These are phyloP conservation scores for Neurospora cerealis DNA, from an alignment of 495 filamentous ascomycete species.

Conservation along the genomic window DNA sequence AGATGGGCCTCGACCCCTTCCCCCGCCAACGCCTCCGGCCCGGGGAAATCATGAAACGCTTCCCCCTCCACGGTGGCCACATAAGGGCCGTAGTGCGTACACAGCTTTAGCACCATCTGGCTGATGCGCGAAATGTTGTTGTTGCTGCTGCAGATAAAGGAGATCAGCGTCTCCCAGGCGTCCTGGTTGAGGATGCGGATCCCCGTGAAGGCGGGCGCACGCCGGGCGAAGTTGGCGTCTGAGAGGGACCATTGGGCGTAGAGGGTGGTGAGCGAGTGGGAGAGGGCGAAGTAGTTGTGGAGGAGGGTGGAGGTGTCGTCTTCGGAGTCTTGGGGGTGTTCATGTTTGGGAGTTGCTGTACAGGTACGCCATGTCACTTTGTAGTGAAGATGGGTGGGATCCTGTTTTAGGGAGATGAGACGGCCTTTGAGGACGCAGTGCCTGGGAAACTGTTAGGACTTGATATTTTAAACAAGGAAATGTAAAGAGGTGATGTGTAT, in stretches of 20 bases:
- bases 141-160: slow-evolving; percentile 97
- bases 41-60: slow-evolving; percentile 80
- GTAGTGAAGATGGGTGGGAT: slow-evolving; percentile 71
- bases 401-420: slow-evolving; percentile 76
- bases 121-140: slow-evolving; percentile 95
- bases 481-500: neutral
- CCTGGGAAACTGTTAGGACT: slow-evolving; percentile 30
- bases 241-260: slow-evolving; percentile 81
- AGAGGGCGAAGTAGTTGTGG: slow-evolving; percentile 73
- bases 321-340: slow-evolving; percentile 9
- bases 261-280: slow-evolving; percentile 57
- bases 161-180: slow-evolving; percentile 88
- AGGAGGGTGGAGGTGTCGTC: slow-evolving; percentile 62
- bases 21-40: slow-evolving; percentile 57
- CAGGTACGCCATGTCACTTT: slow-evolving; percentile 48
- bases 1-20: slow-evolving; percentile 66
- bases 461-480: neutral
- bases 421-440: slow-evolving; percentile 78
- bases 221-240: slow-evolving; percentile 84
- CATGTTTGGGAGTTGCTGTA: slow-evolving; percentile 11
- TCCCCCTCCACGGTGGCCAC: slow-evolving; percentile 60
- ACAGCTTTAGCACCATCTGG: slow-evolving; percentile 93
- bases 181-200: slow-evolving; percentile 94
- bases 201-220: slow-evolving; percentile 77
- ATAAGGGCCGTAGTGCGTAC: slow-evolving; percentile 68